Evolutionary conservation across 495 filamentous ascomycete species (phyloP).

Genomic region (Neurospora sp.): DNA sequence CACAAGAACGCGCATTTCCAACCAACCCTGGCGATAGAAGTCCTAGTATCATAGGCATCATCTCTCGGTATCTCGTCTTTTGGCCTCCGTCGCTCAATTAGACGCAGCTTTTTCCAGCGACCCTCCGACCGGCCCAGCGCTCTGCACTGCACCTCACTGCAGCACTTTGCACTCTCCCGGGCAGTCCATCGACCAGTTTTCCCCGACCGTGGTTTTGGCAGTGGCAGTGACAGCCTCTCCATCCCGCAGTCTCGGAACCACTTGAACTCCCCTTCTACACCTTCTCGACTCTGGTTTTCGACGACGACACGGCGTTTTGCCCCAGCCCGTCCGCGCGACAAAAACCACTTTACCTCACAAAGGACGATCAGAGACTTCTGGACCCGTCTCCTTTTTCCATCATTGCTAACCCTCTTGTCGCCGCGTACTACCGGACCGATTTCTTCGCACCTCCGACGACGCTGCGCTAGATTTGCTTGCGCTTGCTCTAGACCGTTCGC

Average conservation of each 20-base stretch:
- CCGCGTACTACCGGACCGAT: slow-evolving; percentile 7
- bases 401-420: slow-evolving; percentile 10
- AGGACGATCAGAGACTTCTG: neutral
- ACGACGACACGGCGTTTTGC: slow-evolving; percentile 6
- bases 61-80: slow-evolving; percentile 8
- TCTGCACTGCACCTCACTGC: slow-evolving; percentile 8
- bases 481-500: slow-evolving; percentile 10
- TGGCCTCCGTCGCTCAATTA: slow-evolving; percentile 12
- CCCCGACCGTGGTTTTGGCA: slow-evolving; percentile 19
- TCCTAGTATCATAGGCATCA: slow-evolving; percentile 15
- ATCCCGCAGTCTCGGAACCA: slow-evolving; percentile 5
- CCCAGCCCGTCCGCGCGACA: slow-evolving; percentile 7
- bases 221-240: slow-evolving; percentile 7
- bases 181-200: slow-evolving; percentile 10
- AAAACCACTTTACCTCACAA: slow-evolving; percentile 6
- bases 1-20: slow-evolving; percentile 13
- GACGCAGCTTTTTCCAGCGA: slow-evolving; percentile 14
- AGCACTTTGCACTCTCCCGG: slow-evolving; percentile 1
- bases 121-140: slow-evolving; percentile 10
- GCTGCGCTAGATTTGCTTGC: slow-evolving; percentile 8
- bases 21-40: slow-evolving; percentile 17
- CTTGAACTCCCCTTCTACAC: slow-evolving; percentile 6
- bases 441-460: slow-evolving; percentile 8
- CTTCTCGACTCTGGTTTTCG: slow-evolving; percentile 4
- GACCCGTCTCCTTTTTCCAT: slow-evolving; percentile 1